phyloP scores from a whole-genome alignment of 2,329 filamentous ascomycete species.

The Metarhizium rileyi region DNA sequence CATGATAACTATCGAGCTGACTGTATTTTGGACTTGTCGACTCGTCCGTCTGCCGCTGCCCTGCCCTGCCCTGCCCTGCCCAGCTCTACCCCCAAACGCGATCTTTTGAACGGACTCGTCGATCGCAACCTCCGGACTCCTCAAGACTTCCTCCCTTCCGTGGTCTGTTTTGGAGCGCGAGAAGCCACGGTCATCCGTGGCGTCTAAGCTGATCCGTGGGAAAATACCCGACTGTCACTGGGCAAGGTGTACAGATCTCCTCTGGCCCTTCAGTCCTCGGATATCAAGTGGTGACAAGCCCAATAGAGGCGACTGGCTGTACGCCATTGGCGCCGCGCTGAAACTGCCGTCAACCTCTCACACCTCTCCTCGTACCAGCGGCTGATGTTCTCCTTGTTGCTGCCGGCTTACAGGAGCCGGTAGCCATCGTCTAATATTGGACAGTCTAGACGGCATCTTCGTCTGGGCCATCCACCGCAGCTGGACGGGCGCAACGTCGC shows the following conservation, averaged over 20 bases:
- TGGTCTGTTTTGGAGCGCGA: no score
- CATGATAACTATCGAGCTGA: no score
- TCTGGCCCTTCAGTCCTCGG: background rate
- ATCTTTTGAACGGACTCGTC: no score
- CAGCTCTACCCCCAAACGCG: no score
- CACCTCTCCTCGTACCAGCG: background rate
- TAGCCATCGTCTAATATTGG: background rate
- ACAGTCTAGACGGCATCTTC: background rate
- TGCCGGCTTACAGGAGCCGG: background rate
- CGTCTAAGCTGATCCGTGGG: background rate
- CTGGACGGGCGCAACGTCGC: conserved; percentile 8
- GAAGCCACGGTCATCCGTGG: background rate
- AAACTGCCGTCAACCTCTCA: background rate
- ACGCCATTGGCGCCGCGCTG: background rate
- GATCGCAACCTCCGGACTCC: no score
- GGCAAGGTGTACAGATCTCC: background rate
- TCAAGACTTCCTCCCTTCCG: no score
- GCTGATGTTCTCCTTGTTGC: no score
- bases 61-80: no score
- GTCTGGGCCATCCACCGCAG: background rate
- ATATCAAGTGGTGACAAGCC: background rate
- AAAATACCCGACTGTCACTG: background rate
- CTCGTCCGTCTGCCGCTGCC: no score
- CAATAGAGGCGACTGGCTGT: background rate
- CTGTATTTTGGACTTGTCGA: no score